Base-by-base conservation (phyloP, 768 basidiomycete genomes). In the Termitomyces sp. region DNA sequence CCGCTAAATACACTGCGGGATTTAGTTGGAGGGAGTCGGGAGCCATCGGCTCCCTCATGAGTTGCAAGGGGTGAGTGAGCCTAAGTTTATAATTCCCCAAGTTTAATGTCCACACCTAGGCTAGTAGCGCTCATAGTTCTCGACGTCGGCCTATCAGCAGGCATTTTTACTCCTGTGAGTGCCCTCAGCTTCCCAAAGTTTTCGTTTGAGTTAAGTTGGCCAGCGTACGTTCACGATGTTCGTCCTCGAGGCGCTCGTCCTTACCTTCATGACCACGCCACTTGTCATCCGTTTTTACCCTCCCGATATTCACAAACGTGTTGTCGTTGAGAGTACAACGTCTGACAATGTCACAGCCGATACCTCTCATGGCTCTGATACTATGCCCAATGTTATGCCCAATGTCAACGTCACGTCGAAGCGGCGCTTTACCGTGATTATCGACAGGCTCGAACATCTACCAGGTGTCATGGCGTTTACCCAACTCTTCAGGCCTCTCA, bases 81-180 rank as follows among this genome's bases (percentile, higher is more conserved):
- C 28, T 11, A 38, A 16, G 35, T 49, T 22, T 1, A 35, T 24
- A 8, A 33, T 7, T 38, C 6, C 3, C 9, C 13, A 40, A 13
- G 33, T 49, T 40, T 35, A n/a, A 32, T 6, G 8, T 49, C n/a
- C 11, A 33, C 7, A 22, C 49, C 11, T 56, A 91, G 90, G 20
- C 80, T 97, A 6, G 91, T 98, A 11, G 96, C 96, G 68, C 81
- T 98, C 11, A 97, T 98, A 66, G 96, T 98, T 4, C 86, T 98
- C 62, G 98, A 98, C 66, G 91, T 98, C 63, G 96, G 96, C 5
- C 78, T 96, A 3, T 78, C 82, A 4, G 93, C 92, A 3, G 85
- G 86, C 0, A 93, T 96, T 56, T 78, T 98, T 22, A 81, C 87
- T 2, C 79, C 68, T 59, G 84, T 82, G 61, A 54, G 74, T 60